phyloP scores from a whole-genome alignment of 1,139 yeast genomes.

The Yarrowia galli region DNA sequence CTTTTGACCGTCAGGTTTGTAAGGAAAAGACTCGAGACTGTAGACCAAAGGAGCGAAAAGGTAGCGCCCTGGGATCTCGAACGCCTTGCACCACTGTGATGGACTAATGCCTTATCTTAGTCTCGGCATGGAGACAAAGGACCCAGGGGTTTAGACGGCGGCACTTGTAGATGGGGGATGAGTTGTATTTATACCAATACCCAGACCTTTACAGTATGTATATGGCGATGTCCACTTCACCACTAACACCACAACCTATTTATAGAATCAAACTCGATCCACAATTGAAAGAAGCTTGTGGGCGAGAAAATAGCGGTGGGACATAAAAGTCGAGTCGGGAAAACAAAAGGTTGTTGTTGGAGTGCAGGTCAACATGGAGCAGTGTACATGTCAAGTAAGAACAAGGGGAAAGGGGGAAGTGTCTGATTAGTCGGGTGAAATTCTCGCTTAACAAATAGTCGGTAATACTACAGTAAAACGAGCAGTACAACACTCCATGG shows the following conservation, averaged over 20 bases:
- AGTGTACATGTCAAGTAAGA: conserved; percentile 3
- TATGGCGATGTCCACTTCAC: too few species aligned
- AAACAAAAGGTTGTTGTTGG: neutral
- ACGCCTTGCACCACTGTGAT: neutral
- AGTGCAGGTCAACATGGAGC: conserved; percentile 2
- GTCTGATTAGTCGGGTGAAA: neutral
- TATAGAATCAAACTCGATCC: conserved; percentile 13
- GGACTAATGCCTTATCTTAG: conserved; percentile 5
- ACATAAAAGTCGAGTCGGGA: neutral
- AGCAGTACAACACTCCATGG: neutral
- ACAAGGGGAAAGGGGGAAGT: neutral
- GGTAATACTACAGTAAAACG: too few species aligned
- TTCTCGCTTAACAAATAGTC: neutral
- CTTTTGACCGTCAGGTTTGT: conserved; percentile 4
- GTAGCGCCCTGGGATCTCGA: neutral
- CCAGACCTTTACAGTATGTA: too few species aligned
- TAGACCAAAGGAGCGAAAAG: conserved; percentile 11
- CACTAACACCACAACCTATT: neutral
- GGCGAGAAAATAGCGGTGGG: neutral
- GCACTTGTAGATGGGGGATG: too few species aligned
- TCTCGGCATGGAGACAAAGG: too few species aligned
- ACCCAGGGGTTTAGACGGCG: too few species aligned
- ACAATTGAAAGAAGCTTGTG: conserved; percentile 5
- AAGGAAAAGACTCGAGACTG: neutral
- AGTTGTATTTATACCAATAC: too few species aligned